Evolutionary conservation across 208 protist species (phyloP), one percentile per base, ranked within the genome.

Genomic region (Novymonas esmeraldas): DNA sequence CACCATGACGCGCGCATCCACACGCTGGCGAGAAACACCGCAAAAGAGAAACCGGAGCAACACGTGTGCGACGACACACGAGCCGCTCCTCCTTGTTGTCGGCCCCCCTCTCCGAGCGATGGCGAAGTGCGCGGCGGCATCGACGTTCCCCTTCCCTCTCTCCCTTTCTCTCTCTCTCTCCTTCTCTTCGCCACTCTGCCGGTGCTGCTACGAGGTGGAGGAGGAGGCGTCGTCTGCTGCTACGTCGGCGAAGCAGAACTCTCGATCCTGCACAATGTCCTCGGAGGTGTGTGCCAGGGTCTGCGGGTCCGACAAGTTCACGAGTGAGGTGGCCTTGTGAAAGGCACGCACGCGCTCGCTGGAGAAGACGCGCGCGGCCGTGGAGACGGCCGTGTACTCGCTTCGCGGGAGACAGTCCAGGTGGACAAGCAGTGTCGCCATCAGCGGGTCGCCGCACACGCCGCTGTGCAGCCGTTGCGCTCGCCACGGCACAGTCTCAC

Each of bases 231-330:
- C 45, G n/a, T 28, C 54, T 7, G 67, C 65, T 0, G 45, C 31
- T 5, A 55, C 22, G 26, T 76, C 70, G 1, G 63, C 34, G 46
- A 79, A 74, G 11, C 44, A 76, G 34, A 94, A 95, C 50, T 84
- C 81, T 5, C 81, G 64, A 64, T 95, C 85, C 33, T 88, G 64
- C 29, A 95, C 82, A 49, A 85, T 75, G 45, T 95, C 90, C 57
- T 92, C 84, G 62, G 85, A 75, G 7, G 87, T 90, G 63, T 94
- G 85, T 1, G 76, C 79, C 73, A 94, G 89, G 5, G 90, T 95
- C 54, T 94, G 87, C 20, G 86, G 87, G 29, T 92, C 75, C n/a
- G 76, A 79, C 31, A 90, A 42, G 24, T 86, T 71, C 16, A 95
- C 90, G 26, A 94, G 79, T n/a, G 83, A 82, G 18, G 73, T 89